These are phyloP conservation scores for Fusarium lyarnte DNA, from an alignment of 2,329 filamentous ascomycete genomes.

Conservation along the genomic window DNA sequence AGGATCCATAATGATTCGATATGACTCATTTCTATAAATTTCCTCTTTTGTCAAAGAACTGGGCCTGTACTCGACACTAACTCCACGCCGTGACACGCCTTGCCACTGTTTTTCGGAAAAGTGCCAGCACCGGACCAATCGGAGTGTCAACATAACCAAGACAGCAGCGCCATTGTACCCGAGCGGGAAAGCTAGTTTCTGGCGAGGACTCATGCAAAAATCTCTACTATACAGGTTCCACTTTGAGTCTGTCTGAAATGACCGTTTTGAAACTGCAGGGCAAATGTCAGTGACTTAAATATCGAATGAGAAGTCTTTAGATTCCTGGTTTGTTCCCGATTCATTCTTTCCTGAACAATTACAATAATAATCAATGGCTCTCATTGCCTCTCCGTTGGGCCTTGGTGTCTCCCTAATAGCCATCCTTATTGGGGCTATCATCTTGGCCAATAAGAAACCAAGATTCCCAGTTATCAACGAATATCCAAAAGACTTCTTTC, in stretches of 20 bases:
- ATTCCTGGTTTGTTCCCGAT: not conserved
- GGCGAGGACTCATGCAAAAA: not conserved
- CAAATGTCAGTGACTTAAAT: not conserved
- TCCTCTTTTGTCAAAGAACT: not conserved
- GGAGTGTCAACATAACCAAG: no score
- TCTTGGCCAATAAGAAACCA: not conserved
- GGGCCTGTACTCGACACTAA: not conserved
- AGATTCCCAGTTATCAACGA: not conserved
- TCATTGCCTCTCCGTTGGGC: not conserved
- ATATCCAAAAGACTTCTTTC: not conserved
- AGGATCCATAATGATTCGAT: not conserved
- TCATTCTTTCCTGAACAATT: rapidly evolving
- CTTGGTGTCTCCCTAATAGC: not conserved
- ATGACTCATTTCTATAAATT: not conserved
- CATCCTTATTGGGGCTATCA: not conserved
- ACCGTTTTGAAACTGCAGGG: rapidly evolving
- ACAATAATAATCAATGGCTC: not conserved
- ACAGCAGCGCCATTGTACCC: not conserved
- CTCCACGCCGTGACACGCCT: not conserved
- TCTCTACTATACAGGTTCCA: not conserved
- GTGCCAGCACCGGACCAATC: not conserved
- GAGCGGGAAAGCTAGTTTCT: not conserved
- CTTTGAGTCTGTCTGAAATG: no score
- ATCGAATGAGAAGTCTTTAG: rapidly evolving
- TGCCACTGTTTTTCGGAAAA: not conserved